Base-by-base conservation (phyloP, 2,329 filamentous ascomycete species). In the Xylariaceae sp. region DNA sequence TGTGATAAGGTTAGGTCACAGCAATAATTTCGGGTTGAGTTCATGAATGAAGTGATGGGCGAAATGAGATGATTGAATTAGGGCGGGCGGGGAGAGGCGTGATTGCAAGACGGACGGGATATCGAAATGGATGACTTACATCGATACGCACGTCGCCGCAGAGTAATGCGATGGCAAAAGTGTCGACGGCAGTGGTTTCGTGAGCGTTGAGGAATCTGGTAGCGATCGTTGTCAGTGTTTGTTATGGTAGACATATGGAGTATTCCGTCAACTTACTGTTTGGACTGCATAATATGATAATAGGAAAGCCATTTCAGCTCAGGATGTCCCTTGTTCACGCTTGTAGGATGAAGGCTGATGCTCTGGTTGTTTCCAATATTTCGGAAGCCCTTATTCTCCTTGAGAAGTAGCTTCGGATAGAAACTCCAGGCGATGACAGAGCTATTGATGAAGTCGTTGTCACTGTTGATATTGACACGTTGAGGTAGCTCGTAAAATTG, bases 251-350 rank as follows among this genome's bases (percentile, higher is more conserved):
- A 19, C n/a, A 43, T 9, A 10, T 18, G 19, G 6, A 44, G 6
- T 38, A 31, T 19, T 19, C 17, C 6, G 10, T 3, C 18, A 22
- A 75, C 74, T 78, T 80, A 78, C 85, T 89, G 72, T 75, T 86
- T 90, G 2, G 87, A 87, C 68, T 96, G 91, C 89, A 97, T 95
- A 56, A 97, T 96, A 66, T 95, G 88, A 71, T 97, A 97, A 68
- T 96, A 99, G 1, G 89, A 94, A 40, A 99, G 73, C 83, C 89
- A 97, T 62, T 84, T 86, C 36, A 90, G 73, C 38, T 83, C 81
- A 42, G 76, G 73, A 52, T 75, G 75, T 7, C 76, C 80, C 64
- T 90, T 90, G 68, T 97, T 97, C 57, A 99, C 89, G 1, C 90
- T 95, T 1, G 86, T 88, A 1, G 90, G 88, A 58, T 95, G 90